phyloP scores from a whole-genome alignment of 495 filamentous ascomycete species.

The Achaetomiella virescens region DNA sequence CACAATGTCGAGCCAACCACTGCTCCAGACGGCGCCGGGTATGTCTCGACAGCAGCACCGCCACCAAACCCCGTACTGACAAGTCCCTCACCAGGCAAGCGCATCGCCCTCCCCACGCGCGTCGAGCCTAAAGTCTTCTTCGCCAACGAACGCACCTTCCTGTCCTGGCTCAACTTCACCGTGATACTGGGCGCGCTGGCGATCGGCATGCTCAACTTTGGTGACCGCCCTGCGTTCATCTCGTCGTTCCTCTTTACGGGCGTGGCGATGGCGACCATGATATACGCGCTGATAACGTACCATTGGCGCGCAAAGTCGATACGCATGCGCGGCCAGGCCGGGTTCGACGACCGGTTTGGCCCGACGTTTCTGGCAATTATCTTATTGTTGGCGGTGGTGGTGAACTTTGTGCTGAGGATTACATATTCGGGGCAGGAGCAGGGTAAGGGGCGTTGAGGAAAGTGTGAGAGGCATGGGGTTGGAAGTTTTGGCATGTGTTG shows the following conservation, averaged over 20 bases:
- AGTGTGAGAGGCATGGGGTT: not conserved
- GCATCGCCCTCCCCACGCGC: constrained; percentile 94
- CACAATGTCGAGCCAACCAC: constrained; percentile 89
- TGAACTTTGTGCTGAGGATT: constrained; percentile 90
- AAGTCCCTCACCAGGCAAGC: constrained; percentile 65
- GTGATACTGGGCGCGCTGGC: constrained; percentile 95
- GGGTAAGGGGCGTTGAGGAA: constrained; percentile 23
- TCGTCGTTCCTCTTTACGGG: constrained; percentile 88
- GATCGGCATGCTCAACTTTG: constrained; percentile 95
- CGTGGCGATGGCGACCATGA: constrained; percentile 91
- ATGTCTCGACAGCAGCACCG: constrained; percentile 24
- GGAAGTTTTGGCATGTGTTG: not conserved
- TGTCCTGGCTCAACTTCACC: constrained; percentile 99
- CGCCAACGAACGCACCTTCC: constrained; percentile 97
- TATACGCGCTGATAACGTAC: constrained; percentile 90
- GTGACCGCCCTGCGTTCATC: constrained; percentile 86
- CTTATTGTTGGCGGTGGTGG: constrained; percentile 75
- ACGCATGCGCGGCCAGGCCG: constrained; percentile 79
- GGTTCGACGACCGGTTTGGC: constrained; percentile 92
- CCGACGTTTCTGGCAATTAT: constrained; percentile 84
- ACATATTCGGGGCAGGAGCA: constrained; percentile 40
- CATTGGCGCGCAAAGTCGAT: constrained; percentile 97
- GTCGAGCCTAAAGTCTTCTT: constrained; percentile 99
- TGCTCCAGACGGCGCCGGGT: constrained; percentile 85
- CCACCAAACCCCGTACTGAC: not conserved